These are phyloP conservation scores for Mycena maculata DNA, from an alignment of 768 basidiomycete genomes.

Conservation along the genomic window DNA sequence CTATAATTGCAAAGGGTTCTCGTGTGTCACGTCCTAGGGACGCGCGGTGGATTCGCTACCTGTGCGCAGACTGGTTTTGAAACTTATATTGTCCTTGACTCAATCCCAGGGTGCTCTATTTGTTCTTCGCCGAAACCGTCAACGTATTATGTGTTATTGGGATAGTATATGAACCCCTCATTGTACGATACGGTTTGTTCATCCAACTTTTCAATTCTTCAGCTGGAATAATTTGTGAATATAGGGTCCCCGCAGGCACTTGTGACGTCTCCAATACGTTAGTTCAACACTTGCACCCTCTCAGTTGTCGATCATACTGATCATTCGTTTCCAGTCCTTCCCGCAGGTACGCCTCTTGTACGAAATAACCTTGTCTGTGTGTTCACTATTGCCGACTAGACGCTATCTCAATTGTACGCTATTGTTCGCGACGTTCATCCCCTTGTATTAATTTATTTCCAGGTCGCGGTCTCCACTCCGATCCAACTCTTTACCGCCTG, in stretches of 20 bases:
- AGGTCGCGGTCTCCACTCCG: slow-evolving; percentile 33
- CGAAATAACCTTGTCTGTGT: not conserved
- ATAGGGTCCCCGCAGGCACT: slow-evolving; percentile 7
- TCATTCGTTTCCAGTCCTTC: slow-evolving; percentile 19
- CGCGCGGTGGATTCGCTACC: slow-evolving; percentile 9
- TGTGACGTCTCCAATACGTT: slow-evolving; percentile 10
- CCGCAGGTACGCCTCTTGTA: slow-evolving; percentile 21
- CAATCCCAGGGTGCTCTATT: slow-evolving; percentile 21
- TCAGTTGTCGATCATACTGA: not conserved
- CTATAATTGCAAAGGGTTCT: not conserved
- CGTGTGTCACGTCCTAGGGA: slow-evolving; percentile 12
- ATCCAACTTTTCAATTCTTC: not conserved
- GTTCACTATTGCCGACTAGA: not conserved
- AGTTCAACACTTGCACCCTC: not conserved
- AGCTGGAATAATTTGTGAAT: not conserved
- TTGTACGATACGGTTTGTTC: slow-evolving; percentile 22
- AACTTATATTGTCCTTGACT: not conserved
- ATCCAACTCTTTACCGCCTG: slow-evolving; percentile 35
- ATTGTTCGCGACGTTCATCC: not conserved
- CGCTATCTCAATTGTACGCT: slow-evolving; percentile 14
- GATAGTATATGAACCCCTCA: slow-evolving; percentile 31
- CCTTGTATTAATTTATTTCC: not conserved
- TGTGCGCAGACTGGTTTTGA: not conserved
- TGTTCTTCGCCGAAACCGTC: slow-evolving; percentile 29
- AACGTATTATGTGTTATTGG: slow-evolving; percentile 28